Conservation (phyloP, 1,284 basidiomycete species). For the Tylopilus orsonianus region DNA sequence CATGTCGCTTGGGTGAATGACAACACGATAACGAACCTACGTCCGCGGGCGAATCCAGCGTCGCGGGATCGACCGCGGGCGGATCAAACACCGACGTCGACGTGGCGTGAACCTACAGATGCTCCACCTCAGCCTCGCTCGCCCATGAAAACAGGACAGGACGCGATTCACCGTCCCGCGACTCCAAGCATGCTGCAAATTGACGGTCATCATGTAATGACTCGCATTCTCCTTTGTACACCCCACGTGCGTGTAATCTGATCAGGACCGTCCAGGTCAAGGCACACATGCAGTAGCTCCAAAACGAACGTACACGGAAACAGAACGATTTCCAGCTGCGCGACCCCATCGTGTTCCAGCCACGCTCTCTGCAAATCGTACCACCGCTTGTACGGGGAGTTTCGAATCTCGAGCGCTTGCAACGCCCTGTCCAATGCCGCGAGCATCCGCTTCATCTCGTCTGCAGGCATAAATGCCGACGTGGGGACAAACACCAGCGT, state of each 20-base stretch:
- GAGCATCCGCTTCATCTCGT: conserved; percentile 10
- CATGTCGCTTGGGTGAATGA: neutral
- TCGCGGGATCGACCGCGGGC: conserved; percentile 15
- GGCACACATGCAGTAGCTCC: neutral
- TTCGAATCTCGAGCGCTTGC: conserved; percentile 8
- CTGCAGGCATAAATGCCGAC: conserved; percentile 13
- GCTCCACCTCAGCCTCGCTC: no score
- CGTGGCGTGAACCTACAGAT: conserved; percentile 20
- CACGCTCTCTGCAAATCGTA: conserved; percentile 20
- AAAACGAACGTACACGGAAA: conserved; percentile 9
- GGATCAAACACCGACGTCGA: conserved; percentile 20
- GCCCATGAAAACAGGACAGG: neutral
- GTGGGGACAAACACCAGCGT: conserved; percentile 17
- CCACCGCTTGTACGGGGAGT: conserved; percentile 17
- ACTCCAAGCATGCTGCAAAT: conserved; percentile 21
- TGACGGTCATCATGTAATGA: conserved; percentile 15
- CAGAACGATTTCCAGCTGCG: conserved; percentile 21
- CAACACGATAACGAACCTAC: conserved; percentile 12
- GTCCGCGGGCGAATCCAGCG: conserved; percentile 14
- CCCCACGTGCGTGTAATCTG: conserved; percentile 16
- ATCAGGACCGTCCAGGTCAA: no score
- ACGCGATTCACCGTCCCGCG: conserved; percentile 15
- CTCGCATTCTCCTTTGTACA: conserved; percentile 14
- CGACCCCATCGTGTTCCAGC: conserved; percentile 22
- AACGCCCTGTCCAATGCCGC: conserved; percentile 10